Percentiles rank a stretch among this genome's conserved stretches.
phyloP scores from a whole-genome alignment of 108 stramenopile genomes.

The Nannochloropsis oceanica region DNA sequence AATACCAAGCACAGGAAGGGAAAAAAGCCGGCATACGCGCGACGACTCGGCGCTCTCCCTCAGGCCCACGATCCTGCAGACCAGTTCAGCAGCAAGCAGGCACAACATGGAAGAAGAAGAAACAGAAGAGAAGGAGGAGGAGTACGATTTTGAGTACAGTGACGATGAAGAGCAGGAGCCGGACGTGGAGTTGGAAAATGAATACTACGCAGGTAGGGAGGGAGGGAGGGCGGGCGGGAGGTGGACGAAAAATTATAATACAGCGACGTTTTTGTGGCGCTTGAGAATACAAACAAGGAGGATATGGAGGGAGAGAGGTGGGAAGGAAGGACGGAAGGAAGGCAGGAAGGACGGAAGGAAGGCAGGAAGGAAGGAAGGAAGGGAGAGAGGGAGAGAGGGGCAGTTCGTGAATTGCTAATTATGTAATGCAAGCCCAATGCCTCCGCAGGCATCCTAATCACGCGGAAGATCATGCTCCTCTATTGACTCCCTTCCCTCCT shows the following conservation, averaged over 20 bases:
- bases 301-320: conserved; percentile 42
- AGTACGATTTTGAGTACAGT: conserved; percentile 76
- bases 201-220: conserved; percentile 77
- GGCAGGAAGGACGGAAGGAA: no score
- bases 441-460: no score
- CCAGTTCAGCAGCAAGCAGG: not conserved
- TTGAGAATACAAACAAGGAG: conserved; percentile 52
- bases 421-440: no score
- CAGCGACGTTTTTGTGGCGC: conserved; percentile 39
- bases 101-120: conserved; percentile 11
- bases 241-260: not conserved
- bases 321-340: no score
- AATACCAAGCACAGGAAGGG: no score
- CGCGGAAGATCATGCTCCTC: no score
- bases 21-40: no score
- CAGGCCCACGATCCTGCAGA: no score
- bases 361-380: not conserved
- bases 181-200: conserved; percentile 61
- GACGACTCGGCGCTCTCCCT: no score
- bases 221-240: conserved; percentile 25
- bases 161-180: conserved; percentile 53
- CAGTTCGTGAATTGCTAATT: no score
- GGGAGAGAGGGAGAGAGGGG: not conserved
- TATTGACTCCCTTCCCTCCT: no score
- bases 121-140: conserved; percentile 53